Evolutionary conservation across 1,284 basidiomycete species (phyloP).

Genomic region (Trichosporon sp.): DNA sequence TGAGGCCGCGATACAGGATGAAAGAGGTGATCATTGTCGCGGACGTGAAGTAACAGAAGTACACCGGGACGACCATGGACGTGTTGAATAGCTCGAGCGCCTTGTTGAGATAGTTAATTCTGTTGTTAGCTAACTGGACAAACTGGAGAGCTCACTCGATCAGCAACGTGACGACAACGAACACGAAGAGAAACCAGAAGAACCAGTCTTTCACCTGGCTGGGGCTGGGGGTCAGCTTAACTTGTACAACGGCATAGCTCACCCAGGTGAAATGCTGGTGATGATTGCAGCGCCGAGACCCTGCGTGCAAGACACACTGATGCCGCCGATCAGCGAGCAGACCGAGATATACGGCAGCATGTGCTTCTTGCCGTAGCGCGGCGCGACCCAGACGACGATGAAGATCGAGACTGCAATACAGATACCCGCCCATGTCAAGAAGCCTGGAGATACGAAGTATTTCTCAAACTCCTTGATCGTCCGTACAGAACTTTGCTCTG

Average conservation of each 20-base stretch:
- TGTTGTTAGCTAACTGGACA: conserved; percentile 13
- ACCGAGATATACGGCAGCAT: conserved; percentile 95
- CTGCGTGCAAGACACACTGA: conserved; percentile 91
- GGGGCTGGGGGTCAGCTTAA: conserved; percentile 25
- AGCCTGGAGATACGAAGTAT: conserved; percentile 80
- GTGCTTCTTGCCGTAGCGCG: conserved; percentile 77
- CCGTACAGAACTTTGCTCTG: conserved; percentile 70
- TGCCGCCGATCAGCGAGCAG: conserved; percentile 93
- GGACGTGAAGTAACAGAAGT: conserved; percentile 68
- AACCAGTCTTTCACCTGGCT: conserved; percentile 59
- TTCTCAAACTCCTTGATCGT: conserved; percentile 73
- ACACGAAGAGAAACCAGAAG: conserved; percentile 78
- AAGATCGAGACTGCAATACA: conserved; percentile 31
- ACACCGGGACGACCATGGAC: conserved; percentile 72
- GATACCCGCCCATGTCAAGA: conserved; percentile 64
- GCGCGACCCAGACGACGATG: conserved; percentile 40
- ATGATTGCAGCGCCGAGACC: conserved; percentile 90
- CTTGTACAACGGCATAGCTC: conserved; percentile 47
- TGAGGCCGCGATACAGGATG: conserved; percentile 86
- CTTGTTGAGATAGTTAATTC: conserved; percentile 95
- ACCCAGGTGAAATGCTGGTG: conserved; percentile 66
- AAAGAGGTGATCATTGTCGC: conserved; percentile 79
- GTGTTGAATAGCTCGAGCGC: conserved; percentile 90
- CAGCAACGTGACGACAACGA: conserved; percentile 71
- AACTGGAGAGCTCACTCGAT: conserved; percentile 28